These are phyloP conservation scores for Lyophyllum semitale DNA, from an alignment of 768 basidiomycete species.

Conservation along the genomic window DNA sequence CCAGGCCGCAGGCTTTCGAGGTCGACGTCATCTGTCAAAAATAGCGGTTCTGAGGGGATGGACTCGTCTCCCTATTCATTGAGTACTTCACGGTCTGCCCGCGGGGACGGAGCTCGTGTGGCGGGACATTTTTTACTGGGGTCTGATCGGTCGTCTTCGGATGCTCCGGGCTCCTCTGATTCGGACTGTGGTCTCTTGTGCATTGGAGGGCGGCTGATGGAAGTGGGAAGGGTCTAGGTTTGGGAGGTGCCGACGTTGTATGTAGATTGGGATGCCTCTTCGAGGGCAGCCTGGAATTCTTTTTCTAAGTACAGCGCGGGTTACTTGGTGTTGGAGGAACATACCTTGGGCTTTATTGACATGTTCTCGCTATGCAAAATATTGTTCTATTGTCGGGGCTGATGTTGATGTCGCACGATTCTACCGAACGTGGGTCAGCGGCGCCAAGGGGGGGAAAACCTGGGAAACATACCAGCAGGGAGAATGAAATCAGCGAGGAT, in stretches of 20 bases:
- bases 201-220: neutral
- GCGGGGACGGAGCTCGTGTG: neutral
- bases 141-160: neutral
- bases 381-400: conserved; percentile 96
- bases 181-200: conserved; percentile 9
- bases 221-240: conserved; percentile 17
- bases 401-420: conserved; percentile 89
- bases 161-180: neutral
- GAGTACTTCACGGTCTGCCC: neutral
- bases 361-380: conserved; percentile 88
- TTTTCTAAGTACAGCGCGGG: neutral
- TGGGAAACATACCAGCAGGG: conserved; percentile 62
- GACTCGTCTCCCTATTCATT: neutral
- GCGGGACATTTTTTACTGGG: conserved; percentile 3
- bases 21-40: neutral
- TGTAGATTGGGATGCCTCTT: conserved; percentile 66
- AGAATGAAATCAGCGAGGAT: conserved; percentile 82
- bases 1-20: neutral
- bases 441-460: neutral
- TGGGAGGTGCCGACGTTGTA: conserved; percentile 50
- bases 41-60: neutral
- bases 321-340: neutral
- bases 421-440: conserved; percentile 36
- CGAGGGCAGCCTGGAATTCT: conserved; percentile 58
- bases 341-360: conserved; percentile 75